Evolutionary conservation across 2,329 filamentous ascomycete genomes (phyloP).

Genomic region (Alternaria infectoria): DNA sequence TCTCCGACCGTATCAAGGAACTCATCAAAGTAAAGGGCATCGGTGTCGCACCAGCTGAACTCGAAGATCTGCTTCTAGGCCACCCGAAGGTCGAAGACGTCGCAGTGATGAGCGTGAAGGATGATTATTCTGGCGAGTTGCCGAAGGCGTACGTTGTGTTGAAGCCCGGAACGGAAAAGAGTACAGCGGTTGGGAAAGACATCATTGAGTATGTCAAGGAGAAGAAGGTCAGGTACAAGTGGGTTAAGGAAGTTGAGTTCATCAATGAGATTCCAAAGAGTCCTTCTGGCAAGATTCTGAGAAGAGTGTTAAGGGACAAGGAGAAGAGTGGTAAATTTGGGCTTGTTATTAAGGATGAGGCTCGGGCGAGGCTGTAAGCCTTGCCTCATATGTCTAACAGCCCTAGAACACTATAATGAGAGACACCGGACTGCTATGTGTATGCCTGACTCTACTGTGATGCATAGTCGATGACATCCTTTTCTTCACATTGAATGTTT

Average conservation of each 20-base stretch:
- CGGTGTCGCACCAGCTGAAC: conserved; percentile 66
- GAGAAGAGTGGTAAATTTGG: conserved; percentile 45
- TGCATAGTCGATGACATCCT: too few species aligned
- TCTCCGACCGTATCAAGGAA: conserved; percentile 69
- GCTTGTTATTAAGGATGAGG: conserved; percentile 23
- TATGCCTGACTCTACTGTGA: too few species aligned
- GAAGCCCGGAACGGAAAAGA: conserved; percentile 41
- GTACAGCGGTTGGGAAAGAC: conserved; percentile 46
- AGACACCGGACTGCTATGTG: too few species aligned
- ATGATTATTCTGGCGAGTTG: conserved; percentile 60
- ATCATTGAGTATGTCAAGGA: conserved; percentile 52
- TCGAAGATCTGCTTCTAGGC: conserved; percentile 67
- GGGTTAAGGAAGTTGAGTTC: conserved; percentile 55
- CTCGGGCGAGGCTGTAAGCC: conserved; percentile 51
- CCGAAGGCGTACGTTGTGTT: conserved; percentile 55
- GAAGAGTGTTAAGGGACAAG: conserved; percentile 53
- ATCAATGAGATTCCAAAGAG: conserved; percentile 57
- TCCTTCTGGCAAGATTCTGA: conserved; percentile 56
- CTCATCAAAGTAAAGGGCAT: conserved; percentile 73
- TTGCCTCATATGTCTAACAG: too few species aligned
- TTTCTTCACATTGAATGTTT: too few species aligned
- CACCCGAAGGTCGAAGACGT: conserved; percentile 63
- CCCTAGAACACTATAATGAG: too few species aligned
- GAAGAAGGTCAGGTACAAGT: conserved; percentile 57
- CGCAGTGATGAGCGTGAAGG: conserved; percentile 61